phyloP scores from a whole-genome alignment of 1,139 yeast species.

The Hansenula lynferdii region DNA sequence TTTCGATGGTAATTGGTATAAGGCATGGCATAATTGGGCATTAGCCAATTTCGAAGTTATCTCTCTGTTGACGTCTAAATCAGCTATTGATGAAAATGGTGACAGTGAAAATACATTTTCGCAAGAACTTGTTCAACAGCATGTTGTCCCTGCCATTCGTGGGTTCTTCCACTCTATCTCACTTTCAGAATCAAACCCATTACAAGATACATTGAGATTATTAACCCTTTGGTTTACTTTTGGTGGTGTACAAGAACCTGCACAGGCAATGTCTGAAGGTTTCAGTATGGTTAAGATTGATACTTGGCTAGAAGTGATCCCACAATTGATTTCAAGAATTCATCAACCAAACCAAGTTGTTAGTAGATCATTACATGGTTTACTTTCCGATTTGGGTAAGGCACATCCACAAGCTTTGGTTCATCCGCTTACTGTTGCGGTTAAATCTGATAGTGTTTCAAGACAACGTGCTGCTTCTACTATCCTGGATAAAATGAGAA shows the following conservation, averaged over 20 bases:
- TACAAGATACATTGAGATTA: slow-evolving; percentile 88
- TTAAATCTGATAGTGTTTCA: slow-evolving; percentile 85
- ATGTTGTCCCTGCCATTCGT: slow-evolving; percentile 89
- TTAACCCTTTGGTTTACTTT: slow-evolving; percentile 93
- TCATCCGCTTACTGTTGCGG: slow-evolving; percentile 94
- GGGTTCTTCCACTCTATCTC: slow-evolving; percentile 97
- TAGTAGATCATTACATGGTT: slow-evolving; percentile 70
- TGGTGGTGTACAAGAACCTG: slow-evolving; percentile 91
- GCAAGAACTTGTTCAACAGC: slow-evolving; percentile 68
- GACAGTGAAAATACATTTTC: slow-evolving; percentile 29
- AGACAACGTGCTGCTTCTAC: slow-evolving; percentile 90
- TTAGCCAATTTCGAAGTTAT: slow-evolving; percentile 94
- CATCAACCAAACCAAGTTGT: slow-evolving; percentile 92
- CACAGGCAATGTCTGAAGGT: slow-evolving; percentile 88
- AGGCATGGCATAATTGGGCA: slow-evolving; percentile 99
- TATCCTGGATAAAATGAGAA: slow-evolving; percentile 87
- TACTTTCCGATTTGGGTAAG: slow-evolving; percentile 83
- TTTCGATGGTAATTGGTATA: slow-evolving; percentile 90
- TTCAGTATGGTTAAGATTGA: slow-evolving; percentile 85
- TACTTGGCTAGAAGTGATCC: slow-evolving; percentile 92
- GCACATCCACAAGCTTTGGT: slow-evolving; percentile 97
- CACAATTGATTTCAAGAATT: slow-evolving; percentile 92
- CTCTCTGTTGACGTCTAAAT: slow-evolving; percentile 51
- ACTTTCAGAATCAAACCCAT: slow-evolving; percentile 75
- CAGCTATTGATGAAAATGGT: slow-evolving; percentile 26